Conservation (phyloP, 2,329 filamentous ascomycete genomes). For the Sordariomycetes sp. region DNA sequence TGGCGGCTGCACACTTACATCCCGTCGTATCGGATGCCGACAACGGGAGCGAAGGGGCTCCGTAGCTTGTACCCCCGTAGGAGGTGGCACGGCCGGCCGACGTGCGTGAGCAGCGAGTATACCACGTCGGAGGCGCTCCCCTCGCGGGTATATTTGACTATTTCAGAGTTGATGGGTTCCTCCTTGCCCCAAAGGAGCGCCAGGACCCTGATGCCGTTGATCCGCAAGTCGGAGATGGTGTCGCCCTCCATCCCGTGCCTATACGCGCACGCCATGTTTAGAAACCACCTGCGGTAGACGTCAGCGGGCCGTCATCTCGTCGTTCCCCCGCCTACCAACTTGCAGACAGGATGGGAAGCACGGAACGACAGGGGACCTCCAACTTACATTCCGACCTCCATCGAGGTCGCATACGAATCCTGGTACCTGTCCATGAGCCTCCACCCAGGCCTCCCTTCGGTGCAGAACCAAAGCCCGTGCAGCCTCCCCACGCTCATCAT, state of each 20-base stretch:
- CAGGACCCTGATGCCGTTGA: constrained; percentile 26
- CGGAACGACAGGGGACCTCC: background rate
- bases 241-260: constrained; percentile 39
- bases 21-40: constrained; percentile 43
- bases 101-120: constrained; percentile 30
- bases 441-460: constrained; percentile 20
- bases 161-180: constrained; percentile 18
- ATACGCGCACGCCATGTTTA: constrained; percentile 39
- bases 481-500: constrained; percentile 23
- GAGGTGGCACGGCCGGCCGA: constrained; percentile 36
- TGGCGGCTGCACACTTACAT: constrained; percentile 24
- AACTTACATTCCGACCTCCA: constrained; percentile 33
- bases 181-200: constrained; percentile 39
- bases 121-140: constrained; percentile 31
- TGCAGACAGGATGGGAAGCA: background rate
- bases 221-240: constrained; percentile 26
- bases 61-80: constrained; percentile 34
- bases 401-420: background rate
- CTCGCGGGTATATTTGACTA: constrained; percentile 29
- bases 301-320: background rate
- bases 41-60: constrained; percentile 35
- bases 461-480: constrained; percentile 22
- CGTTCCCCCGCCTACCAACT: background rate
- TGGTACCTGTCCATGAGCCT: constrained; percentile 9
- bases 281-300: constrained; percentile 34